Evolutionary conservation across 257 asterid genomes (phyloP).

Genomic region (Cynanchum wilfordii): DNA sequence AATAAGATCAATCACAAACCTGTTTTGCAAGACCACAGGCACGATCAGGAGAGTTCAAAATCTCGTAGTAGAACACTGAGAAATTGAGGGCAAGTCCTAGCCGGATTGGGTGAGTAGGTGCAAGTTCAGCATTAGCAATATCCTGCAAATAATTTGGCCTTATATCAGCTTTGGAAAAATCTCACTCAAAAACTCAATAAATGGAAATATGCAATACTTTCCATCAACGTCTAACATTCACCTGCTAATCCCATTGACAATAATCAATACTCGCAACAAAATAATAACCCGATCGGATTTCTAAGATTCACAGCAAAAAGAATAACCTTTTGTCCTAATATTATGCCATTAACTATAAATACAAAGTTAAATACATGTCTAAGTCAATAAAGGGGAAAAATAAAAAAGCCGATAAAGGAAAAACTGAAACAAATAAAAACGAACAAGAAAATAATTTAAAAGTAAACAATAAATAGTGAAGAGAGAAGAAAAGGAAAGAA

Average conservation of each 20-base stretch:
- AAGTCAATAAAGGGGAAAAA: neutral
- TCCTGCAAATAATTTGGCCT: constrained; percentile 36
- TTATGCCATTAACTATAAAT: neutral
- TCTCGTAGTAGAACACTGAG: constrained; percentile 85
- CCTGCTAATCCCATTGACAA: neutral
- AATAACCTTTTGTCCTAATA: neutral
- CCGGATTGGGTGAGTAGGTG: constrained; percentile 86
- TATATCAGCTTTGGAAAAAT: neutral
- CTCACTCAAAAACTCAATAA: neutral
- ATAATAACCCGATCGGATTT: neutral
- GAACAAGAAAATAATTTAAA: neutral
- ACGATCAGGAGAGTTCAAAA: constrained; percentile 76
- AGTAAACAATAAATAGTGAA: neutral
- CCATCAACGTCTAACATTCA: neutral
- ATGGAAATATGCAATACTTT: neutral
- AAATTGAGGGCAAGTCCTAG: constrained; percentile 86
- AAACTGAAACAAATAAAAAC: neutral
- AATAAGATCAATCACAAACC: constrained; percentile 27
- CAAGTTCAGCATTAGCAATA: constrained; percentile 70
- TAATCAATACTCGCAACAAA: neutral
- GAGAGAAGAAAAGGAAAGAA: neutral
- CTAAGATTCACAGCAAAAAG: neutral
- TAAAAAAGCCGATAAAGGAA: neutral
- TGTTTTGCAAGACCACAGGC: constrained; percentile 87
- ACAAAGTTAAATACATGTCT: neutral